Evolutionary conservation across 2,329 filamentous ascomycete species (phyloP), one percentile per base, ranked within the genome.

Genomic region (Penicillium corylophilum): DNA sequence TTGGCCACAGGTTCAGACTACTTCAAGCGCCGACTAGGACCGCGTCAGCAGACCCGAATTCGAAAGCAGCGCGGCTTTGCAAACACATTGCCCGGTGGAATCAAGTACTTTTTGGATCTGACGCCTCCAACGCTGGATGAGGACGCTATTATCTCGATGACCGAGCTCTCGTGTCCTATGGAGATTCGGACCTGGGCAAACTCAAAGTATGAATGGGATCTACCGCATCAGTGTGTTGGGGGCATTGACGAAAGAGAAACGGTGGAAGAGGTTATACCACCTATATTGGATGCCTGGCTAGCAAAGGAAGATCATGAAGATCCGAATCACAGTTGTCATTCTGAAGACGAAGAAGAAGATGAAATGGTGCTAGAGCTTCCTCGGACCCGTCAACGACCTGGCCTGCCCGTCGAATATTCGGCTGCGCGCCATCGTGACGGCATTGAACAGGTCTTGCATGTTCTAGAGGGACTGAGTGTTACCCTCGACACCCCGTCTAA

Each of bases 401-500:
- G 31, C 15, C 39, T 68, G 38, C 68, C 67, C 0, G 36, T 69
- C 15, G 85, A 87, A 56, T 89, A 89, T 64, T 87, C 84, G 42
- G 78, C 79, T 1, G 71, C 83, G 7, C 81, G 86, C 2, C 86
- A 89, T 63, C 75, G 82, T 12, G 80, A 79, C 24, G 80, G 80
- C 18, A 82, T 94, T 29, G 76, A 88, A 41, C 78, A 84, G 1
- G 71, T 89, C 0, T 72, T 89, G 4, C 76, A 82, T 59, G 74
- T 67, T 20, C 78, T 89, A 36, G 76, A 82, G 55, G 80, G 79
- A 2, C 73, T 79, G 3, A 71, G 77, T 26, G 74, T 84, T 0
- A 71, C 75, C 1, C 66, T 90, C 13, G 81, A 89, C 66, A 88
- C 85, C 0, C 86, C 86, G 0, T 76, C 80, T 10, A 83, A 86